Conservation (phyloP, 2,329 filamentous ascomycete species). For the Cordyceps fumosorosea region DNA sequence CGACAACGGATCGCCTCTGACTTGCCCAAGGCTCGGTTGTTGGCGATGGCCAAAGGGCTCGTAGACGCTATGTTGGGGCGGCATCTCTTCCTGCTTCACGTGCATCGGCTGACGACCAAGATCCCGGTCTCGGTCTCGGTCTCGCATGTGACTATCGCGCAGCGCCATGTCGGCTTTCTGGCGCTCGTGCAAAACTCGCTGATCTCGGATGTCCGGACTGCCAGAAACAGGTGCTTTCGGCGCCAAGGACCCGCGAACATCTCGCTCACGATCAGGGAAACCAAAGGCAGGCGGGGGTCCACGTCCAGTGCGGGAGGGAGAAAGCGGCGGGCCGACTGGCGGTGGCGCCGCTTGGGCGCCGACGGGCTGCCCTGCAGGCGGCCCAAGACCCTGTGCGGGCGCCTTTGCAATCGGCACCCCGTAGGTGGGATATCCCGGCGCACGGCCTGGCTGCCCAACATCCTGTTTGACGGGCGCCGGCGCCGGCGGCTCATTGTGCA, state of each 20-base stretch:
- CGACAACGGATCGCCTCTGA: slow-evolving; percentile 35
- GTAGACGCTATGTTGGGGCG: slow-evolving; percentile 32
- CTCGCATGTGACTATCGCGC: slow-evolving; percentile 21
- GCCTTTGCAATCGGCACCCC: slow-evolving; percentile 42
- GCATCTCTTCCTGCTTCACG: slow-evolving; percentile 46
- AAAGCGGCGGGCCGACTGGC: slow-evolving; percentile 39
- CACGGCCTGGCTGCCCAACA: slow-evolving; percentile 24
- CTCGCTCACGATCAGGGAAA: slow-evolving; percentile 39
- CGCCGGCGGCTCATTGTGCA: slow-evolving; percentile 35
- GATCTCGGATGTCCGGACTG: slow-evolving; percentile 28
- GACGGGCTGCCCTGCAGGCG: slow-evolving; percentile 12
- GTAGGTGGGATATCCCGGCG: slow-evolving; percentile 36
- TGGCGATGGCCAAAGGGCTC: slow-evolving; percentile 38
- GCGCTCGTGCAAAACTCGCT: slow-evolving; percentile 27
- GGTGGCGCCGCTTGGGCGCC: slow-evolving; percentile 21
- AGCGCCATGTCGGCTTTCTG: slow-evolving; percentile 26
- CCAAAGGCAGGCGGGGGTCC: slow-evolving; percentile 37
- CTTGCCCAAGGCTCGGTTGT: slow-evolving; percentile 31
- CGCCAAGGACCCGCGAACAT: slow-evolving; percentile 31
- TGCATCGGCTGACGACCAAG: slow-evolving; percentile 19
- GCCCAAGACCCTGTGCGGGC: slow-evolving; percentile 25
- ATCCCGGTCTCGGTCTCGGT: slow-evolving; percentile 21
- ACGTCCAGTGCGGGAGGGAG: slow-evolving; percentile 39
- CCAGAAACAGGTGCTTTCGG: slow-evolving; percentile 31
- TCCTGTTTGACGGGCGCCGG: slow-evolving; percentile 36